These are phyloP conservation scores for Emericellopsis terricola DNA, from an alignment of 495 filamentous ascomycete species.

Conservation along the genomic window DNA sequence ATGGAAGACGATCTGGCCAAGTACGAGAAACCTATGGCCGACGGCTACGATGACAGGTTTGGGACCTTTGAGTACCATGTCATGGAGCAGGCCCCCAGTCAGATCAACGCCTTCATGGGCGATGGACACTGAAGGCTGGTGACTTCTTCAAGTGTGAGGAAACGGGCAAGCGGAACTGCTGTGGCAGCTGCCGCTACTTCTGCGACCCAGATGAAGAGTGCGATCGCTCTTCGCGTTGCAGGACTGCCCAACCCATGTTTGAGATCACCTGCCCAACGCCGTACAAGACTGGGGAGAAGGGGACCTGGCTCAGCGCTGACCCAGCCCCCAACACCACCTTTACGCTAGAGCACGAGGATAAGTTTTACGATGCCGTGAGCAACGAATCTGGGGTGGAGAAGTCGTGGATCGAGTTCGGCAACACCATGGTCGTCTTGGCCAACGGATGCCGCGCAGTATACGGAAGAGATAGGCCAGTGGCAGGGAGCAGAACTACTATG, in stretches of 20 bases:
- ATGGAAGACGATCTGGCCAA: background rate
- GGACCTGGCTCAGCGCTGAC: background rate
- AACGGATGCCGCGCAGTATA: no score
- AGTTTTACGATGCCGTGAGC: background rate
- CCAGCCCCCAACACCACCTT: background rate
- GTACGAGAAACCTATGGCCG: background rate
- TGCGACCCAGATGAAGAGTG: background rate
- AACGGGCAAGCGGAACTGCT: background rate
- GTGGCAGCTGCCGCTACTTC: background rate
- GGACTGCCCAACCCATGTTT: background rate
- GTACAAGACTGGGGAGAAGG: background rate
- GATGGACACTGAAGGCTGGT: background rate
- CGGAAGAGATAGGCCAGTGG: no score
- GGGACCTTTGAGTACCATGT: background rate
- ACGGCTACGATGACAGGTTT: slow-evolving; percentile 3
- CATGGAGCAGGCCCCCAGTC: background rate
- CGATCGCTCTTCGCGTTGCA: background rate
- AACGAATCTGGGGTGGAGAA: background rate
- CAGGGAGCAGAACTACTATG: no score
- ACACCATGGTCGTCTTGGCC: background rate
- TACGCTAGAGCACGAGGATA: background rate
- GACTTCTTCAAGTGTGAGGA: background rate
- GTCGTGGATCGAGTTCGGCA: background rate
- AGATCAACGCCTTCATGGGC: slow-evolving; percentile 1
- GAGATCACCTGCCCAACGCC: background rate